Evolutionary conservation across 495 filamentous ascomycete genomes (phyloP).

Genomic region (Penicillium riverlandense): DNA sequence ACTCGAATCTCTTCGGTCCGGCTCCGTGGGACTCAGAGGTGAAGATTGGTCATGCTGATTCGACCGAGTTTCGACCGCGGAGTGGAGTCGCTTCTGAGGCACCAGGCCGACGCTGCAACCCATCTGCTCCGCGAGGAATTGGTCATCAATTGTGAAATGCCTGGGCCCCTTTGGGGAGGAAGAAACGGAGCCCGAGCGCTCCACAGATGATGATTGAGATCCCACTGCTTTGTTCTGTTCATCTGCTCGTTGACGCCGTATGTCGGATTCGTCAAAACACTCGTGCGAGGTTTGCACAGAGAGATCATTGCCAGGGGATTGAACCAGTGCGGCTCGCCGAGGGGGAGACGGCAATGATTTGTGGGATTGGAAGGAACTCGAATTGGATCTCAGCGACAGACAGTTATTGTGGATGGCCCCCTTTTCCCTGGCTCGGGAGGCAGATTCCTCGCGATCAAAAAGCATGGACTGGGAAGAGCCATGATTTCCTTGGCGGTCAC

Average conservation of each 20-base stretch:
- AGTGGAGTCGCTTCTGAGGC: no score
- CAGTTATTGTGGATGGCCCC: not conserved
- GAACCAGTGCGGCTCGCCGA: not conserved
- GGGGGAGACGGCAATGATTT: no score
- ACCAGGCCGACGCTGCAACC: not conserved
- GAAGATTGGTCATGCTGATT: no score
- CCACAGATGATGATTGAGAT: not conserved
- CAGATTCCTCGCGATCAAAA: conserved; percentile 15
- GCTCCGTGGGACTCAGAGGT: no score
- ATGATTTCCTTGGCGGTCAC: conserved; percentile 1
- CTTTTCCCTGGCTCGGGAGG: not conserved
- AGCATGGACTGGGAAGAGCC: conserved; percentile 32
- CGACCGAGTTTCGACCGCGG: no score
- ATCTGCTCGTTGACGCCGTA: not conserved
- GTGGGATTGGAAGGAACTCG: no score
- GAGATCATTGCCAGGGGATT: not conserved
- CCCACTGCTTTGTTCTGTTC: not conserved
- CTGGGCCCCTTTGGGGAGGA: not conserved
- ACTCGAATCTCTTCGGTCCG: no score
- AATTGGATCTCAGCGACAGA: not conserved
- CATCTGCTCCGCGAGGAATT: conserved; percentile 4
- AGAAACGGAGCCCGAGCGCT: not conserved
- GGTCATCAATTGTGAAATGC: conserved; percentile 13
- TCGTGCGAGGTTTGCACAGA: not conserved
- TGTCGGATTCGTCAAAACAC: not conserved